Percentiles rank a stretch among this genome's conserved stretches.
These are phyloP conservation scores for Pinus taeda DNA, from an alignment of 75 land plant species.

Conservation along the genomic window DNA sequence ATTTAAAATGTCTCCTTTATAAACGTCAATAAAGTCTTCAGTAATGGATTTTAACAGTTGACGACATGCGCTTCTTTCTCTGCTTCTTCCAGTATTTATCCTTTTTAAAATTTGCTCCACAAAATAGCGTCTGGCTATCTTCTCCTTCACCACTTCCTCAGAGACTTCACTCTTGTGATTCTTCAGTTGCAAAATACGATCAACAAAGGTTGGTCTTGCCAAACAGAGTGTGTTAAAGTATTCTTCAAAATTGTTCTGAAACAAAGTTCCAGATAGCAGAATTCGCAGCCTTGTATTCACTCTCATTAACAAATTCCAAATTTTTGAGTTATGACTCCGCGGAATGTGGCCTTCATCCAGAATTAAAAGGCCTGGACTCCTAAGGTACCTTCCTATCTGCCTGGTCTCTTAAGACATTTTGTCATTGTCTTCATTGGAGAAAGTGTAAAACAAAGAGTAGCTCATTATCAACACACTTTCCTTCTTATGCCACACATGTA, in stretches of 20 bases:
- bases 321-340: constrained; percentile 63
- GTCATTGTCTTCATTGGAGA: constrained; percentile 31
- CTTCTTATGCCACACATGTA: constrained; percentile 56
- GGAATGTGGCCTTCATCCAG: constrained; percentile 89
- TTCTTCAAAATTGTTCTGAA: constrained; percentile 90
- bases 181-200: constrained; percentile 20
- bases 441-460: constrained; percentile 50
- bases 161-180: constrained; percentile 14
- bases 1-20: constrained; percentile 47
- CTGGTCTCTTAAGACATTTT: constrained; percentile 14
- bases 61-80: constrained; percentile 35
- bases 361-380: constrained; percentile 54
- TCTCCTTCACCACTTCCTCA: constrained; percentile 32
- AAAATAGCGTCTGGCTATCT: constrained; percentile 56
- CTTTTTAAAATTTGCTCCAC: constrained; percentile 47
- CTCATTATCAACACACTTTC: constrained; percentile 71
- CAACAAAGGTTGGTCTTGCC: constrained; percentile 72
- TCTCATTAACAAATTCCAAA: constrained; percentile 69
- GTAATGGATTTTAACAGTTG: constrained; percentile 56
- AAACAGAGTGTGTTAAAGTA: constrained; percentile 77
- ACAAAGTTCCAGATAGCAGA: constrained; percentile 88
- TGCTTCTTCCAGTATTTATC: constrained; percentile 34
- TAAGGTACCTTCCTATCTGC: constrained; percentile 38
- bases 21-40: constrained; percentile 53
- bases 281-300: constrained; percentile 61